A percentile compares a stretch with the other conserved stretches of the same genome.
These are phyloP conservation scores for Graphilbum sp. DNA, from an alignment of 2,329 filamentous ascomycete species.

Conservation along the genomic window DNA sequence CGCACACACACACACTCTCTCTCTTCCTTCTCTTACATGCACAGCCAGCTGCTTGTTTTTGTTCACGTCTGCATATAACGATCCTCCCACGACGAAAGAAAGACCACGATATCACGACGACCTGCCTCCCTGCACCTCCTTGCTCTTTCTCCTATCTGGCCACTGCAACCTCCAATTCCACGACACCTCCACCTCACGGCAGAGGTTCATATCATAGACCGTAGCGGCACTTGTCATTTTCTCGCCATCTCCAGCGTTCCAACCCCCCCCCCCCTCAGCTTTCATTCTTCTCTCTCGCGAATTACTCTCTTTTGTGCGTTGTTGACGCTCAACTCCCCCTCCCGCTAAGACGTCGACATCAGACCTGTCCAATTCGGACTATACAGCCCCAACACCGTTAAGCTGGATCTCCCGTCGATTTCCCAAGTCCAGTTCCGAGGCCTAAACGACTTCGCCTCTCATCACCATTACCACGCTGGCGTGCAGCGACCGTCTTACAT, in stretches of 20 bases:
- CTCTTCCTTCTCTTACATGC: background rate
- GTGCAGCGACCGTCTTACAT: conserved; percentile 48
- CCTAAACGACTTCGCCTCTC: conserved; percentile 45
- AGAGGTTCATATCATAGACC: background rate
- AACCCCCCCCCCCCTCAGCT: no score
- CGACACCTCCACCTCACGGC: no score
- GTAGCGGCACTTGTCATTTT: background rate
- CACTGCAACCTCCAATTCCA: background rate
- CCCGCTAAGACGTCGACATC: no score
- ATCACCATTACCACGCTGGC: conserved; percentile 47
- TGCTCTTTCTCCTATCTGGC: background rate
- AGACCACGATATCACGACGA: background rate
- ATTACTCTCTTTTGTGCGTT: no score
- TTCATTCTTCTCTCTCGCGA: no score
- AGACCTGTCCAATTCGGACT: no score
- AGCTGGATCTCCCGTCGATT: conserved; percentile 86
- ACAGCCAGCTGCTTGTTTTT: background rate
- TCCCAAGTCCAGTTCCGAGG: conserved; percentile 70
- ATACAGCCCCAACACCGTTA: conserved; percentile 47
- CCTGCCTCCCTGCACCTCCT: background rate
- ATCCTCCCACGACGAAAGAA: background rate
- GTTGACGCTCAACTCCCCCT: no score
- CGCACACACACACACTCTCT: no score
- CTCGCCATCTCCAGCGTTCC: no score
- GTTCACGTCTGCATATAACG: background rate